phyloP scores from a whole-genome alignment of 257 asterid species.

The Primulina eburnea region DNA sequence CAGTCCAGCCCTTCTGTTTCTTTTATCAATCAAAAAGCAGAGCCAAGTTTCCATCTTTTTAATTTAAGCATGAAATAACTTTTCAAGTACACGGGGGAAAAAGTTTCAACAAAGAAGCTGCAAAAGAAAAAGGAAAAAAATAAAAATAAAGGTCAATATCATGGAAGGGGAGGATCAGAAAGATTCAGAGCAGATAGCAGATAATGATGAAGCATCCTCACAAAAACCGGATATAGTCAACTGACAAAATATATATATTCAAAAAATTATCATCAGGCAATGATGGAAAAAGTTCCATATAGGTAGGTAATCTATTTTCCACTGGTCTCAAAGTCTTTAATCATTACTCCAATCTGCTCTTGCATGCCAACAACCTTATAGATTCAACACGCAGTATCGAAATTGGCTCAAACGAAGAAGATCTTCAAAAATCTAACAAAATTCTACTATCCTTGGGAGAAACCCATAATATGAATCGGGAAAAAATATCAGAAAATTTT shows the following conservation, averaged over 20 bases:
- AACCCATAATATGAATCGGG: too few relatives aligned
- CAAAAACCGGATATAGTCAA: conserved; percentile 30
- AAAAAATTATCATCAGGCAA: conserved; percentile 27
- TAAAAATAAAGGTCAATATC: conserved; percentile 11
- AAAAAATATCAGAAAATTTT: background rate
- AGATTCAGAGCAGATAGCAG: conserved; percentile 44
- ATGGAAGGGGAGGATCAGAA: conserved; percentile 23
- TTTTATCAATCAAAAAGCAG: too few relatives aligned
- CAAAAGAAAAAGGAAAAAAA: conserved; percentile 11
- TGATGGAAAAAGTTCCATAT: conserved; percentile 42
- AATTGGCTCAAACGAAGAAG: too few relatives aligned
- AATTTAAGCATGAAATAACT: too few relatives aligned
- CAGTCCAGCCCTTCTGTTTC: too few relatives aligned
- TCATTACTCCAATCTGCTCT: conserved; percentile 68
- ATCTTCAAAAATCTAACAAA: background rate
- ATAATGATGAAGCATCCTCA: conserved; percentile 43
- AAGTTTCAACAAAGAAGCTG: too few relatives aligned
- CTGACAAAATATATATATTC: conserved; percentile 42
- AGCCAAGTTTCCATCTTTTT: too few relatives aligned
- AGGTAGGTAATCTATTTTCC: conserved; percentile 18
- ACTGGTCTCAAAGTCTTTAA: conserved; percentile 40
- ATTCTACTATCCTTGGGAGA: background rate
- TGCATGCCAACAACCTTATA: conserved; percentile 40
- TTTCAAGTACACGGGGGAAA: too few relatives aligned
- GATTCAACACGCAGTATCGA: background rate